These are phyloP conservation scores for Myriangium duriaei DNA, from an alignment of 2,329 filamentous ascomycete genomes.

Conservation along the genomic window DNA sequence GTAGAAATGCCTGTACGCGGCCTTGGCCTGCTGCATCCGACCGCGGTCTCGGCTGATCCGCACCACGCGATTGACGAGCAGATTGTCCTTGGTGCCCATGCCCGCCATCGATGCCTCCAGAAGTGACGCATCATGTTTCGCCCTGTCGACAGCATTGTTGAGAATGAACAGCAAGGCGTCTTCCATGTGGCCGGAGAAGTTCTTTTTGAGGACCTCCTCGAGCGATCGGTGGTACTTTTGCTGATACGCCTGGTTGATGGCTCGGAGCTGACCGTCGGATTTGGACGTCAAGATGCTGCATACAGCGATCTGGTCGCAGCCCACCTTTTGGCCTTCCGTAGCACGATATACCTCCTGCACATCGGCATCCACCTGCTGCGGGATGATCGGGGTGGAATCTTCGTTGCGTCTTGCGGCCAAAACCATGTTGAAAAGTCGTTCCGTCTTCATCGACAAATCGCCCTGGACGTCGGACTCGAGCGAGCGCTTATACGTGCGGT, in stretches of 20 bases:
- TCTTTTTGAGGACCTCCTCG: slow-evolving; percentile 60
- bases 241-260: slow-evolving; percentile 64
- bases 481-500: slow-evolving; percentile 49
- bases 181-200: slow-evolving; percentile 90
- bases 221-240: slow-evolving; percentile 58
- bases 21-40: slow-evolving; percentile 64
- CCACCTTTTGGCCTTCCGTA: slow-evolving; percentile 57
- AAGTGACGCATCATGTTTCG: slow-evolving; percentile 67
- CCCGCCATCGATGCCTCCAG: slow-evolving; percentile 86
- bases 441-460: slow-evolving; percentile 77
- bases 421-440: slow-evolving; percentile 73
- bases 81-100: slow-evolving; percentile 70
- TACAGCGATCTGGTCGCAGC: slow-evolving; percentile 63
- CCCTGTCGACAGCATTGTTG: slow-evolving; percentile 63
- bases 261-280: slow-evolving; percentile 72
- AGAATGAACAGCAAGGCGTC: slow-evolving; percentile 70
- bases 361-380: slow-evolving; percentile 61
- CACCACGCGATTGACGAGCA: slow-evolving; percentile 66
- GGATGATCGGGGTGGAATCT: slow-evolving; percentile 61
- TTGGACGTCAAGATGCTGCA: slow-evolving; percentile 65
- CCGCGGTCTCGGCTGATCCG: slow-evolving; percentile 70
- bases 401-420: slow-evolving; percentile 62
- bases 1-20: slow-evolving; percentile 62
- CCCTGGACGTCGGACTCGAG: slow-evolving; percentile 62
- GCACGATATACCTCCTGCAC: slow-evolving; percentile 65